These are phyloP conservation scores for Scedosporium aurantiacum DNA, from an alignment of 2,329 filamentous ascomycete genomes.

Conservation along the genomic window DNA sequence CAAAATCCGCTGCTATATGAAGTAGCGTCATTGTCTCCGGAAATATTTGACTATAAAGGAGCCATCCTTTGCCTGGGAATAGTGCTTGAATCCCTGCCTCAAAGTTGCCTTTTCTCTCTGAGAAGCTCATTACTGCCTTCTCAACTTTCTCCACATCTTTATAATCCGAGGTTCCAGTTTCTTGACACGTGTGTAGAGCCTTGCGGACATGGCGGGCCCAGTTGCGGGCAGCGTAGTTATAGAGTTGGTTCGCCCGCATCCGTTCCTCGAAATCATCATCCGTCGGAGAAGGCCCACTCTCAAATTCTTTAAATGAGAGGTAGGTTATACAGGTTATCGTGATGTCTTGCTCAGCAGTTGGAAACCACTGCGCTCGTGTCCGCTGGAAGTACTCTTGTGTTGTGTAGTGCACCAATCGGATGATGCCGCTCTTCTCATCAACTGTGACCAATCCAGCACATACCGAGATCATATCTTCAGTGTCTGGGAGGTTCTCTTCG, in stretches of 20 bases:
- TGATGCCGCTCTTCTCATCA: constrained; percentile 24
- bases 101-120: not conserved
- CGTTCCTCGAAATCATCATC: constrained; percentile 13
- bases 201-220: constrained; percentile 21
- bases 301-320: constrained; percentile 21
- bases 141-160: not conserved
- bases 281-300: constrained; percentile 11
- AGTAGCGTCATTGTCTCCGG: not conserved
- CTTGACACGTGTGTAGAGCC: not conserved
- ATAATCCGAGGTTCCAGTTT: not conserved
- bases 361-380: constrained; percentile 19
- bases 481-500: constrained; percentile 20
- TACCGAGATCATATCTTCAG: constrained; percentile 22
- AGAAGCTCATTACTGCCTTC: not conserved
- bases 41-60: not conserved
- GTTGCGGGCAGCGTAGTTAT: constrained; percentile 17
- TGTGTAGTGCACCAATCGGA: constrained; percentile 34
- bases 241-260: constrained; percentile 15
- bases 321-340: constrained; percentile 22
- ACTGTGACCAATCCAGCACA: constrained; percentile 31
- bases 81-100: not conserved
- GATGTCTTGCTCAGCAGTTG: constrained; percentile 17
- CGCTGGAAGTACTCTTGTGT: constrained; percentile 31
- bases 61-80: not conserved
- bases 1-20: not conserved